Conservation (phyloP, 2,329 filamentous ascomycete genomes). For the Pseudogymnoascus sp. region DNA sequence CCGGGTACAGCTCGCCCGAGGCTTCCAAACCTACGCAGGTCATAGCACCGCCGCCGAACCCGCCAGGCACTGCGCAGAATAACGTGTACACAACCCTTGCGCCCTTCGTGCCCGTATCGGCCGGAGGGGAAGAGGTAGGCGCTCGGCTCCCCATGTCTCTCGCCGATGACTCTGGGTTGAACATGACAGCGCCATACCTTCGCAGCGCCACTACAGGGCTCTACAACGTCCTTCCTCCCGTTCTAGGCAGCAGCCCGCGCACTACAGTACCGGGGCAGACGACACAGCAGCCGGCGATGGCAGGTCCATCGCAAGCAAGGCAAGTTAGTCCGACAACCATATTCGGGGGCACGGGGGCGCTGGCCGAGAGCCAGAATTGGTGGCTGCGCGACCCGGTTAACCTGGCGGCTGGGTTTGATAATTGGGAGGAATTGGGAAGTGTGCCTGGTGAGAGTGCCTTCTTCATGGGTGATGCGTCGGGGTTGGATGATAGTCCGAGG, state of each 20-base stretch:
- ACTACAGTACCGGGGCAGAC: background rate
- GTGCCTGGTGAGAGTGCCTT: background rate
- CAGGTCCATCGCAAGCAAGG: background rate
- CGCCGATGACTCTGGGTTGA: constrained; percentile 8
- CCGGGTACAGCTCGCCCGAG: background rate
- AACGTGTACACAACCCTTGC: constrained; percentile 1
- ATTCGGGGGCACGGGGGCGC: constrained; percentile 52
- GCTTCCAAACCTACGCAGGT: background rate
- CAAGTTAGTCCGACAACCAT: constrained; percentile 42
- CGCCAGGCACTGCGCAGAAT: constrained; percentile 8
- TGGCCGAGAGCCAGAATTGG: constrained; percentile 59
- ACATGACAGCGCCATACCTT: constrained; percentile 9
- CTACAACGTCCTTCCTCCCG: background rate
- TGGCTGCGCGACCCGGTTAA: constrained; percentile 56
- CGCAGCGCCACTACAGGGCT: background rate
- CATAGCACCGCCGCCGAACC: background rate
- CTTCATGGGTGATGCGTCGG: background rate
- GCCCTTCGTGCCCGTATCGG: constrained; percentile 6
- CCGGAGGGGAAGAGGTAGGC: constrained; percentile 6
- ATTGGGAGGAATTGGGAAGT: constrained; percentile 39
- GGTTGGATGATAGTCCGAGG: constrained; percentile 3
- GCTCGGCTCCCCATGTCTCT: constrained; percentile 8
- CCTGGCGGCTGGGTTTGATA: constrained; percentile 54
- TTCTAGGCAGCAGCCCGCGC: background rate
- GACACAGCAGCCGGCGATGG: background rate